Base-by-base conservation (phyloP, 257 asterid genomes). In the Solanum lycopersicoides region DNA sequence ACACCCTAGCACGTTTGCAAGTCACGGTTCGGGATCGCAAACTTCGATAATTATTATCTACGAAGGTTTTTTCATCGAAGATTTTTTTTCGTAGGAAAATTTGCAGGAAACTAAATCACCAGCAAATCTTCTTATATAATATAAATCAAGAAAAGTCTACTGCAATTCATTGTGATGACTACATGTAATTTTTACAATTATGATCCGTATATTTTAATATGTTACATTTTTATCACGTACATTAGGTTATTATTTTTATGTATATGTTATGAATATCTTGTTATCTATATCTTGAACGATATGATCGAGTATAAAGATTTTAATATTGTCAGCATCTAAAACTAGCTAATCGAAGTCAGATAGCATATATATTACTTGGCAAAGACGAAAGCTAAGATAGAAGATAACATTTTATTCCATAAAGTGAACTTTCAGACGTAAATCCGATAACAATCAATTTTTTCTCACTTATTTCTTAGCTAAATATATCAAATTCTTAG, bases 1-100 rank as follows among this genome's bases (percentile, higher is more conserved):
- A 94, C 12, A 91, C 97, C 14, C 94, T 95, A 15, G 95, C 97
- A n/a, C 94, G 95, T 28, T 89, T 95, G 88, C 98, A 95, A 80
- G 88, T 94, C 90, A 91, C 95, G 1, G 88, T 95, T 41, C 91
- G 94, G 73, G 94, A 96, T 69, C 93, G 94, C 13, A 94, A 90
- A 74, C 91, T 94, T 14, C 91, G 18, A 0, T 73, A 73, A 73
- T 73, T 20, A 35, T 73, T 20, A 35, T 9, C 30, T 73, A 73
- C 5, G 47, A 20, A 73, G 30, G 9, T 73, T 11, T 35, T 73
- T 10, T 8, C 3, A 35, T 73, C 16, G 0, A 3, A 13, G 39
- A 9, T 9, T 44, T 45, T 47, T 65, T 68, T 14, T 72, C 5
- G 0, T 18, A 0, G 28, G 0, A 1, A 72, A 35, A 72, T 9